Evolutionary conservation across 768 basidiomycete species (phyloP), one percentile per base, ranked within the genome.

Genomic region (Sistotremastrum suecicum): DNA sequence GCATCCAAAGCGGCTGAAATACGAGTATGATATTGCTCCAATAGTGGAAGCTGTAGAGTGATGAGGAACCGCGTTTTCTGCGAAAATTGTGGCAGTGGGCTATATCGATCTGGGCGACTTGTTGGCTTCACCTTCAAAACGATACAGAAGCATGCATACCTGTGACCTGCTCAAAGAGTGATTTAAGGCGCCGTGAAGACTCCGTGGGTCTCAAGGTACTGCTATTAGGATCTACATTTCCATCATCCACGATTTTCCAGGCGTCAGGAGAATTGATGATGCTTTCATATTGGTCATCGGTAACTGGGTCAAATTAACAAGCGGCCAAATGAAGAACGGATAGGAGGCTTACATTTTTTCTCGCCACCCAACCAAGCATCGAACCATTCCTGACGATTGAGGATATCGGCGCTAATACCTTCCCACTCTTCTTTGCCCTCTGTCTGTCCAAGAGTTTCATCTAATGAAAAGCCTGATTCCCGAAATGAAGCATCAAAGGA

Each of bases 131-230:
- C 12, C 5, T 32, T 39, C 8, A 32, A 43, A n/a, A 47, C 20
- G 28, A 12, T 43, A 49, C 20, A 12, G 12, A 52, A 29, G 9
- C n/a, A 9, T 35, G 30, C 69, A 41, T 46, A 85, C 89, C 87
- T 47, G 91, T 91, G 45, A 98, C 78, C 63, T 95, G 92, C 54
- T 95, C 88, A 7, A 95, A 69, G 12, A 98, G 67, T 29, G 83
- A 77, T 56, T 84, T 86, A 48, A 97, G 66, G 53, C 83, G 72
- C 31, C 91, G 69, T 1, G 92, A 80, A 7, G 90, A 94, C 51
- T 77, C 75, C 0, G 92, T 97, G 4, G 89, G 74, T 53, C 74
- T 76, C 36, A 79, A 58, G 43, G 73, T 72, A 5, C 57, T 50
- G 29, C 54, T 55, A 5, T 53, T 61, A 6, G 60, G 55, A 7